Evolutionary conservation across 306 rosid species (phyloP), one percentile per base, ranked within the genome.

Genomic region (Vigna reflexopilosa): DNA sequence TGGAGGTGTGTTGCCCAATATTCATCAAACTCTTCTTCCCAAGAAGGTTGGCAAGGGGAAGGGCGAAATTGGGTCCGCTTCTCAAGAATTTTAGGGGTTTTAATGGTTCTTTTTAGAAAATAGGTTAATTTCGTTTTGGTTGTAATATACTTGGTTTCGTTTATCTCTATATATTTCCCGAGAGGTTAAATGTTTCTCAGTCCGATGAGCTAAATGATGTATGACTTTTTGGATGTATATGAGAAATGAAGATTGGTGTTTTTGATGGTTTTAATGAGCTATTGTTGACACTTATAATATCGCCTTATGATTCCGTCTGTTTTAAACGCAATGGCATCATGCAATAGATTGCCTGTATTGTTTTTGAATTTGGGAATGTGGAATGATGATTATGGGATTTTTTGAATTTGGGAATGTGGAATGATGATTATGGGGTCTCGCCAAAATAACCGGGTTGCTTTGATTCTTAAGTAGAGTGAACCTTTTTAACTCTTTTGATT

Each of bases 31-130:
- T 12, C 80, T 93, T 63, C 81, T 93, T 40, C 98, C 98, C 0
- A 89, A 88, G 86, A 93, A 93, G 83, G 79, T 59, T 34, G 94
- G 93, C 20, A 91, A 93, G 59, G 97, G 89, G 7, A 93, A 93
- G 76, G 94, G 92, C 0, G 98, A 90, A 0, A 86, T 93, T 26
- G 96, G 96, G n/a, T 88, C 94, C 47, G 96, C 96, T 16, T 93
- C 98, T 38, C 96, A 93, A 75, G 96, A 93, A 19, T 93, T 93
- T 6, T 93, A 93, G 92, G 92, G 56, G 45, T 6, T 34, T 22
- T 1, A 7, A 0, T 7, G 28, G 2, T 0, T 19, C 6, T 6
- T 3, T 0, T 6, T 42, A 49, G 70, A 30, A 8, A 10, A 48
- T 77, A 57, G 72, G 5, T 30, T 42, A 6, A 0, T 42, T 59